Percentiles rank a stretch among this genome's conserved stretches.
Evolutionary conservation across 176 grass and related monocot species (phyloP).

Genomic region (Microstegium vimineum): DNA sequence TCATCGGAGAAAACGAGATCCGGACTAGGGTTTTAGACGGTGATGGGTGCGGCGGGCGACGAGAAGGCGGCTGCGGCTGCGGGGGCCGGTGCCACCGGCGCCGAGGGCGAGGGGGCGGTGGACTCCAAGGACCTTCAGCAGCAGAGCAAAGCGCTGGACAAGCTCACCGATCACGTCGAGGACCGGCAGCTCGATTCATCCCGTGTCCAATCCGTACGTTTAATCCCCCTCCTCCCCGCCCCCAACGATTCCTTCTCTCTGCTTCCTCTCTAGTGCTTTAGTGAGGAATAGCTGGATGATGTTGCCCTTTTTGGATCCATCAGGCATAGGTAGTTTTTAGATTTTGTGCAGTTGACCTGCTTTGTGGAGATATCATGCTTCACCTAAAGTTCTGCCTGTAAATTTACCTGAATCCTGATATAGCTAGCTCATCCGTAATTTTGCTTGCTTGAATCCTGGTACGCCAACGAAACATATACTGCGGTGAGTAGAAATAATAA

Average conservation of each 20-base stretch:
- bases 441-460: neutral
- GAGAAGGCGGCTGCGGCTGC: conserved; percentile 41
- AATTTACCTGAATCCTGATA: neutral
- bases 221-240: neutral
- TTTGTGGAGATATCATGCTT: neutral
- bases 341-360: neutral
- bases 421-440: neutral
- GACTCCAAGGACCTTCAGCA: conserved; percentile 87
- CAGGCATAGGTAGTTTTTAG: neutral
- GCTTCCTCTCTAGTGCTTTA: neutral
- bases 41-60: conserved; percentile 33
- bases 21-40: conserved; percentile 48
- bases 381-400: neutral
- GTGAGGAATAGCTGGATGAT: neutral
- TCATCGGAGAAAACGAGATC: neutral
- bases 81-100: conserved; percentile 1
- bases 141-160: conserved; percentile 99
- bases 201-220: conserved; percentile 73
- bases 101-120: conserved; percentile 30
- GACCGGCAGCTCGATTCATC: conserved; percentile 97
- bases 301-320: neutral
- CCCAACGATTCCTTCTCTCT: neutral
- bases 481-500: neutral
- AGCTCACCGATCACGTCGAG: conserved; percentile 96
- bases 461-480: too few species aligned